Evolutionary conservation across 148 eudicot species (phyloP), one percentile per base, ranked within the genome.

Genomic region (Amaranthus palmeri): DNA sequence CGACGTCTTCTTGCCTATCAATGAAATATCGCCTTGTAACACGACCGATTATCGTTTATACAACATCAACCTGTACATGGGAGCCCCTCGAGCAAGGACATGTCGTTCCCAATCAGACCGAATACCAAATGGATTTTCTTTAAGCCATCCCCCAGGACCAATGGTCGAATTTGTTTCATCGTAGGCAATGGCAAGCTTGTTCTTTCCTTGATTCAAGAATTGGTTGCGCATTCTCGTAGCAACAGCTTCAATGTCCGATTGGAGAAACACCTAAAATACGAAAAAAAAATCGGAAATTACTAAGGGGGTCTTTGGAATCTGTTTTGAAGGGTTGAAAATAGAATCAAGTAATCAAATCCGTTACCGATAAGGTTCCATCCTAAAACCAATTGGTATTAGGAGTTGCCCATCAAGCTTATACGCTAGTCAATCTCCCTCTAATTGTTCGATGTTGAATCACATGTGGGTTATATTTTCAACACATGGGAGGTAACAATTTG

Each of bases 41-140:
- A 69, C 4, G 9, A 54, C 9, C 8, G 11, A 17, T 42, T 70
- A 62, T 57, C 45, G 56, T 81, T 89, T 89, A 52, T 51, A 69
- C 44, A 92, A 82, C 82, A 92, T 76, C 57, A 85, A 53, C 79
- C 97, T 85, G 80, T 84, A 90, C 97, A 92, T 90, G 55, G 91
- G 90, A 66, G 77, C 86, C 51, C 87, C 85, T 13, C 93, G 91
- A 44, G 83, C 86, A 78, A 90, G 70, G 70, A 88, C 97, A 81
- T 86, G 97, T 4, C 76, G 86, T 75, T 92, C 96, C 97, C 96
- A 92, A 78, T 92, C 97, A 50, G 97, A 88, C 62, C 58, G 83
- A 54, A 88, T 86, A 51, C 88, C 88, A 70, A 90, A 90, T 12
- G 97, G 97, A 83, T 88, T 92, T 71, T 88, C 91, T 69, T 72